Evolutionary conservation across 805 yeast species (phyloP).

Genomic region (Jamesozyma spencerorum): DNA sequence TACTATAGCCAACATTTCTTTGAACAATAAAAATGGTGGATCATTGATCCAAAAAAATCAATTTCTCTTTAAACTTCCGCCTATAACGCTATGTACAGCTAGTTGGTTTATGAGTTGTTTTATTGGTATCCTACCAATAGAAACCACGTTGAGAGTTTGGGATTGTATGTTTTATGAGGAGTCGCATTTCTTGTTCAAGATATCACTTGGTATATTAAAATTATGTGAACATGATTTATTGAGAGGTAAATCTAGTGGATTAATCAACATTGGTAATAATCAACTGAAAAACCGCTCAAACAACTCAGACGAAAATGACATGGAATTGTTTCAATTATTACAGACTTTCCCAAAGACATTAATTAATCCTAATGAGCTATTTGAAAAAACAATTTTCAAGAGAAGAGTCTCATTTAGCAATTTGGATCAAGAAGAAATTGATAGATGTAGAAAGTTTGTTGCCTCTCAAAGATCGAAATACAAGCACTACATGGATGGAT

Average conservation of each 20-base stretch:
- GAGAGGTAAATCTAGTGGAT: conserved; percentile 14
- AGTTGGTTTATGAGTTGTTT: conserved; percentile 98
- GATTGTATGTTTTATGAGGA: conserved; percentile 92
- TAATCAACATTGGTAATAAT: conserved; percentile 1
- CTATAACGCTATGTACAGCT: conserved; percentile 85
- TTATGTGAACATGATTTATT: conserved; percentile 58
- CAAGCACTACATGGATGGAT: conserved; percentile 19
- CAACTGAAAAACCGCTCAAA: background rate
- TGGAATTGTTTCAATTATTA: conserved; percentile 72
- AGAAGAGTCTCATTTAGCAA: conserved; percentile 64
- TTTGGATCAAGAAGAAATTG: conserved; percentile 73
- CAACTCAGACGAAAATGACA: conserved; percentile 34
- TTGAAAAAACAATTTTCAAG: conserved; percentile 63
- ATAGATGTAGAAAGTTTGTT: conserved; percentile 70
- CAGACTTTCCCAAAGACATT: conserved; percentile 73
- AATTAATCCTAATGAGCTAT: conserved; percentile 57
- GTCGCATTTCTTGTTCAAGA: conserved; percentile 73
- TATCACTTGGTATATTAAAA: conserved; percentile 72
- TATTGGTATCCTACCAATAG: conserved; percentile 83
- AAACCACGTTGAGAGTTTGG: conserved; percentile 84
- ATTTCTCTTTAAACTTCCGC: conserved; percentile 71
- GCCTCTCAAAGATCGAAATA: conserved; percentile 44
- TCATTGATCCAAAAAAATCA: conserved; percentile 26
- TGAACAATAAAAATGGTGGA: background rate
- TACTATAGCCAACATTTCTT: background rate